Conservation (phyloP, 78 protist species). For the Cavenderia fasciculata region DNA sequence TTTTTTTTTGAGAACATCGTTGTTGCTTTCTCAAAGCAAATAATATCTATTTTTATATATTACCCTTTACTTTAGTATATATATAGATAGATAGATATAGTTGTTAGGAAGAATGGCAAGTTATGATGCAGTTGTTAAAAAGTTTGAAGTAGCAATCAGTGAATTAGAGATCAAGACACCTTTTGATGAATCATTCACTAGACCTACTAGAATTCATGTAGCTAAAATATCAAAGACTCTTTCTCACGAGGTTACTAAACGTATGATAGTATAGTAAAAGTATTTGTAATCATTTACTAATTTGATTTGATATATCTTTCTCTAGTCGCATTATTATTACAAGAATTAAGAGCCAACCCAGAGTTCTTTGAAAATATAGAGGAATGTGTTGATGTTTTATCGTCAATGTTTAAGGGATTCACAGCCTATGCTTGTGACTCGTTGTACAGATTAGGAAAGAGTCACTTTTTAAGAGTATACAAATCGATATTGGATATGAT, state of each 20-base stretch:
- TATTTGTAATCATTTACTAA: not conserved
- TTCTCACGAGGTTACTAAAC: constrained; percentile 64
- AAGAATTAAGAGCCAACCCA: constrained; percentile 66
- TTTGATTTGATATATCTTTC: not conserved
- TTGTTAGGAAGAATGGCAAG: no score
- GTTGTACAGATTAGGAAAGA: constrained; percentile 25
- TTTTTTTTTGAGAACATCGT: no score
- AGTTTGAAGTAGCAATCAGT: no score
- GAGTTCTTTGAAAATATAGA: constrained; percentile 41
- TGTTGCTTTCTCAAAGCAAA: no score
- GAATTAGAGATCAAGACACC: not conserved
- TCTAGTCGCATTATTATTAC: constrained; percentile 58
- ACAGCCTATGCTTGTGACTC: constrained; percentile 24
- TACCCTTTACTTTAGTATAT: no score
- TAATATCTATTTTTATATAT: no score
- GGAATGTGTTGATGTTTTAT: constrained; percentile 49
- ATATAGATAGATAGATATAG: no score
- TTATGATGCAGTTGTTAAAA: no score
- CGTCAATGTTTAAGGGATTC: constrained; percentile 45
- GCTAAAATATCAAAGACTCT: constrained; percentile 44
- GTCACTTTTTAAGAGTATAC: constrained; percentile 9
- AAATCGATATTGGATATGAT: constrained; percentile 31
- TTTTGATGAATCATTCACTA: constrained; percentile 19
- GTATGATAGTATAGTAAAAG: not conserved
- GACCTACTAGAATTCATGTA: constrained; percentile 45